Percentiles rank a stretch among this genome's conserved stretches.
Evolutionary conservation across 108 stramenopile species (phyloP).

Genomic region (Aurantiochytrium sp.): DNA sequence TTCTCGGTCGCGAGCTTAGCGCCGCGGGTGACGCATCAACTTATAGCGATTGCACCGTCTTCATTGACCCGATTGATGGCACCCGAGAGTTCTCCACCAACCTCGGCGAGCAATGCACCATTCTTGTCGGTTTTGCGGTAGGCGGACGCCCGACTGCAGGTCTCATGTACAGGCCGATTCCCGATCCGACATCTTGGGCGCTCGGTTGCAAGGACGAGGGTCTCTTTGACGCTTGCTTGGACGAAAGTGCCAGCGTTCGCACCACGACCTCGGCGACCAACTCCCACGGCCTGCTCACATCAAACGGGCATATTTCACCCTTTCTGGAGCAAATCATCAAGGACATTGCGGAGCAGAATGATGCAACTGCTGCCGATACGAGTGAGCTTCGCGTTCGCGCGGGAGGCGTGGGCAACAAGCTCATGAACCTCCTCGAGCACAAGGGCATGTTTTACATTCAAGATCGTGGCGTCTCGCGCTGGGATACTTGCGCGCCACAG

Average conservation of each 20-base stretch:
- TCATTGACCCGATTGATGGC: conserved; percentile 76
- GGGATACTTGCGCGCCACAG: conserved; percentile 60
- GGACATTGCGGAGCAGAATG: not conserved
- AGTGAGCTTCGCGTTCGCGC: not conserved
- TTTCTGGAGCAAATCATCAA: conserved; percentile 38
- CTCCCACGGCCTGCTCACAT: conserved; percentile 39
- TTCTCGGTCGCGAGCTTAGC: conserved; percentile 35
- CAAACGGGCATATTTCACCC: conserved; percentile 54
- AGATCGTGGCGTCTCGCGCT: conserved; percentile 56
- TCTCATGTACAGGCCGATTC: conserved; percentile 51
- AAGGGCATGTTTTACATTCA: conserved; percentile 44
- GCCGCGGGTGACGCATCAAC: conserved; percentile 38
- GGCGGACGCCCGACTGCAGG: conserved; percentile 49
- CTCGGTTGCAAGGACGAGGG: conserved; percentile 42
- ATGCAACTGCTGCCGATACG: conserved; percentile 14
- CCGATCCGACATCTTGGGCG: conserved; percentile 46
- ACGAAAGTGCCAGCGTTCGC: not conserved
- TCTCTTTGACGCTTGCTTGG: conserved; percentile 27
- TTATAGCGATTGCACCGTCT: conserved; percentile 48
- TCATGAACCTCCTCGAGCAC: conserved; percentile 50
- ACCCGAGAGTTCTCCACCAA: conserved; percentile 65
- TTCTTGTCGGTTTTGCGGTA: conserved; percentile 58
- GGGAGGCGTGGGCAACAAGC: conserved; percentile 60
- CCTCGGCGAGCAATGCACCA: conserved; percentile 60
- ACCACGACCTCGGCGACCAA: not conserved